Evolutionary conservation across 2,329 filamentous ascomycete species (phyloP), one percentile per base, ranked within the genome.

Genomic region (Incumbomyces delicatus): DNA sequence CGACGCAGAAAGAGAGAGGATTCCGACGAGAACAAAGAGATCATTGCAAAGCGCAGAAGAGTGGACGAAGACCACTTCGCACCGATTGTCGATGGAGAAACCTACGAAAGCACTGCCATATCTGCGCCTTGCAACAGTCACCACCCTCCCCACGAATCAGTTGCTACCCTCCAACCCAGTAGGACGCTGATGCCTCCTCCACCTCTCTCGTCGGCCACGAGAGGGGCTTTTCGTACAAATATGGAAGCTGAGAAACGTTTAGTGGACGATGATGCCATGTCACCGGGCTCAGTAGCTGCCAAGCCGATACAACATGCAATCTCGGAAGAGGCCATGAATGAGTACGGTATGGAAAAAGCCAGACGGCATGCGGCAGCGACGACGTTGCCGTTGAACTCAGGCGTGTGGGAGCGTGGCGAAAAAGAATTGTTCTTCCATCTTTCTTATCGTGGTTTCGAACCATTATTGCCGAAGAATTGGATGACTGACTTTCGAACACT

Each of bases 381-480:
- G 18, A 57, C 62, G 38, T 58, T 75, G 4, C 66, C 68, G 2
- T 54, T 59, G 10, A 50, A 54, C 32, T 56, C 53, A 8, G 63
- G 64, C 20, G 68, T 70, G 37, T 80, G 73, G 72, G 64, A 68
- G 2, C 63, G 70, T 20, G 70, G 73, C 44, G 74, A 78, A 46
- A 68, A 72, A 34, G 67, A 69, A 30, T 61, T 80, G 2, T 73
- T 73, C 52, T 69, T 72, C 48, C 72, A 72, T 48, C 67, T 80
- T 27, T 67, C 68, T 5, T 69, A 73, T 62, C 73, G 76, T 35
- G 76, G 77, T 13, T 72, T 71, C 44, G 76, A 79, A 60, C 72
- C 77, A 8, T 59, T 80, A 1, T 57, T 80, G 11, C 74, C 75
- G 1, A 58, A 60, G 11, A 63, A 63, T 50, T 79, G 75, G 75